Evolutionary conservation across 2,329 filamentous ascomycete genomes (phyloP).

Genomic region (Pseudophaeomoniella oleicola): DNA sequence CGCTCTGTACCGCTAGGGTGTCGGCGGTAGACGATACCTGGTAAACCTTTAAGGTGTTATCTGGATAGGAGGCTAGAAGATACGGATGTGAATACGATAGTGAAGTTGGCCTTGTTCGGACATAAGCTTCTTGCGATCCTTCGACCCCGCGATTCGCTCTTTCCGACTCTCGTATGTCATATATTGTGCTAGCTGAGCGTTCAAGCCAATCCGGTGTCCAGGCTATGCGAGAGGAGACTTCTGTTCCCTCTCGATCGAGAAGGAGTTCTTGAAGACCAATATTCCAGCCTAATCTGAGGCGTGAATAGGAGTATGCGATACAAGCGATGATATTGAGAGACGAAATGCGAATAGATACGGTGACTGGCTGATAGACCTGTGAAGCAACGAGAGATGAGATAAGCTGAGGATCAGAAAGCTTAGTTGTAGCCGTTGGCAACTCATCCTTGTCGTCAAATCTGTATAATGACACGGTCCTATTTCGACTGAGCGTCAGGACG

Average conservation of each 20-base stretch:
- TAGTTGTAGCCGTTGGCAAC: conserved; percentile 1
- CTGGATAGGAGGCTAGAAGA: conserved; percentile 65
- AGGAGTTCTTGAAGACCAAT: conserved; percentile 84
- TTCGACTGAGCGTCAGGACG: conserved; percentile 61
- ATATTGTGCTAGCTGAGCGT: neutral
- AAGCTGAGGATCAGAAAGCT: conserved; percentile 30
- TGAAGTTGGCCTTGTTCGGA: conserved; percentile 36
- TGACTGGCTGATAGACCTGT: conserved; percentile 62
- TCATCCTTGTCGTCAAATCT: conserved; percentile 30
- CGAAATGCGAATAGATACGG: conserved; percentile 64
- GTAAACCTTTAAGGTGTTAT: conserved; percentile 77
- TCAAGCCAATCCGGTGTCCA: neutral
- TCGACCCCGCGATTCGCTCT: neutral
- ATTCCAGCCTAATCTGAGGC: conserved; percentile 67
- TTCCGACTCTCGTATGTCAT: neutral
- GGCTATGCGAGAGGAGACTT: conserved; percentile 21
- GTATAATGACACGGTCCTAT: conserved; percentile 64
- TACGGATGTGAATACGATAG: conserved; percentile 72
- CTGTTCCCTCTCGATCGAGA: conserved; percentile 36
- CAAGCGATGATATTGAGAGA: conserved; percentile 56
- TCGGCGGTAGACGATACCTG: conserved; percentile 60
- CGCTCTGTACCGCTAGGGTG: conserved; percentile 52
- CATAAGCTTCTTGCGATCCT: neutral
- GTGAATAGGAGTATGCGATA: conserved; percentile 73
- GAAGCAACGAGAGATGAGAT: conserved; percentile 51